phyloP scores from a whole-genome alignment of 2,329 filamentous ascomycete genomes.

The Penicillium paneum region DNA sequence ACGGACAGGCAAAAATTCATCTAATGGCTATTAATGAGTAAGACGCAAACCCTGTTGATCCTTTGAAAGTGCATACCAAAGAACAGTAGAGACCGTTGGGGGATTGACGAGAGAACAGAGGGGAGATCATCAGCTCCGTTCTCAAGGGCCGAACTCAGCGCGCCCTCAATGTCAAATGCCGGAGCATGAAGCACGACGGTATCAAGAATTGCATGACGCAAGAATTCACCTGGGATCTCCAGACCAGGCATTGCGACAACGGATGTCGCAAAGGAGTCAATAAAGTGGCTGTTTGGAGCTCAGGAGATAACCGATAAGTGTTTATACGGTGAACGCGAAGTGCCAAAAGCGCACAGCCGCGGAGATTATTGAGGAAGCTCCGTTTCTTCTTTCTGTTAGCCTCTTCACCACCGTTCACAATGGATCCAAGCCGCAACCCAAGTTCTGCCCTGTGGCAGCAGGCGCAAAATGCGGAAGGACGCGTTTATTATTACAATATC shows the following conservation, averaged over 20 bases:
- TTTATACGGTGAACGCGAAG: not conserved
- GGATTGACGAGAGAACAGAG: constrained; percentile 48
- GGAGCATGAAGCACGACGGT: constrained; percentile 45
- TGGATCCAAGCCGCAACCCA: constrained; percentile 53
- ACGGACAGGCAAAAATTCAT: constrained; percentile 54
- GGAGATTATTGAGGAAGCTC: constrained; percentile 22
- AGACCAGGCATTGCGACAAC: constrained; percentile 34
- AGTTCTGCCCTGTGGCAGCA: constrained; percentile 69
- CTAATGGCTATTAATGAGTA: constrained; percentile 51
- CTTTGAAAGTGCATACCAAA: constrained; percentile 43
- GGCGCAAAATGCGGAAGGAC: constrained; percentile 74
- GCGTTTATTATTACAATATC: constrained; percentile 87
- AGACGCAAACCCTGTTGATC: constrained; percentile 33
- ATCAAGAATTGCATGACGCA: constrained; percentile 43
- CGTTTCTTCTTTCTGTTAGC: constrained; percentile 17
- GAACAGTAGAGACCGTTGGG: constrained; percentile 52
- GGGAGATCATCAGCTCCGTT: constrained; percentile 42
- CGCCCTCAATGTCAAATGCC: constrained; percentile 37
- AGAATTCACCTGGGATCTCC: constrained; percentile 41
- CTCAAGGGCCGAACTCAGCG: constrained; percentile 47
- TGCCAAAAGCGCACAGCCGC: constrained; percentile 30
- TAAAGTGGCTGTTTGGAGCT: constrained; percentile 9
- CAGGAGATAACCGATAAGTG: constrained; percentile 19
- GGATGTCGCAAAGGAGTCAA: constrained; percentile 25
- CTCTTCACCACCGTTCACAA: constrained; percentile 14